These are phyloP conservation scores for Sporodiniella umbellata DNA, from an alignment of 371 early-diverging fungal genomes.

Conservation along the genomic window DNA sequence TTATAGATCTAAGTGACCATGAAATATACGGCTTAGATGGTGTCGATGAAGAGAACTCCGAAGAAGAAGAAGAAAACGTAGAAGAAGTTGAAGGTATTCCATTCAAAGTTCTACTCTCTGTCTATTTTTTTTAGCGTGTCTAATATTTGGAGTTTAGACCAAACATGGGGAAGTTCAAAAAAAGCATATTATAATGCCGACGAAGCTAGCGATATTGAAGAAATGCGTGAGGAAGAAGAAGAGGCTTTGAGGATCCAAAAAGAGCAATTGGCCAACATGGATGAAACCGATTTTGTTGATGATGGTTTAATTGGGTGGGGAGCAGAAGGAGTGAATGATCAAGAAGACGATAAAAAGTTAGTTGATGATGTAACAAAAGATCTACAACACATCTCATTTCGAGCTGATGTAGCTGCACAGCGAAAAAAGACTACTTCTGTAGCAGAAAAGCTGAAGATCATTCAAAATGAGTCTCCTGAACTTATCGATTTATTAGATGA, in stretches of 20 bases:
- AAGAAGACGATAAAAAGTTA: conserved; percentile 32
- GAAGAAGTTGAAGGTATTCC: conserved; percentile 38
- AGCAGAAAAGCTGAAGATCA: conserved; percentile 65
- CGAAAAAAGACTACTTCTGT: conserved; percentile 58
- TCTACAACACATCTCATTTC: conserved; percentile 49
- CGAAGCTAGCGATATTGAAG: conserved; percentile 69
- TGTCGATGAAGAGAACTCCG: conserved; percentile 28
- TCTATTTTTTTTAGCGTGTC: background rate
- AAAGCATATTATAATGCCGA: conserved; percentile 78
- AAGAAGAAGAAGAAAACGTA: conserved; percentile 45
- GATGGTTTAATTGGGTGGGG: conserved; percentile 52
- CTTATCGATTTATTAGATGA: conserved; percentile 73
- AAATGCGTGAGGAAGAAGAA: conserved; percentile 84
- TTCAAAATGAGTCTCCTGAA: conserved; percentile 82
- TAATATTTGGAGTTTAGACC: no score
- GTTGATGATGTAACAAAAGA: conserved; percentile 59
- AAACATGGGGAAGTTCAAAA: conserved; percentile 71
- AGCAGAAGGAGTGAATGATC: conserved; percentile 26
- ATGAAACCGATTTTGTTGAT: conserved; percentile 91
- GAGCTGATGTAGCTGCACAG: background rate
- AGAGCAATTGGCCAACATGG: conserved; percentile 69
- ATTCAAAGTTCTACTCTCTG: conserved; percentile 5
- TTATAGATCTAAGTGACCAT: conserved; percentile 46
- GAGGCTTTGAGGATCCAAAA: conserved; percentile 89
- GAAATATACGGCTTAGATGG: conserved; percentile 65